phyloP scores from a whole-genome alignment of 257 asterid genomes.

The Nicotiana paniculata region DNA sequence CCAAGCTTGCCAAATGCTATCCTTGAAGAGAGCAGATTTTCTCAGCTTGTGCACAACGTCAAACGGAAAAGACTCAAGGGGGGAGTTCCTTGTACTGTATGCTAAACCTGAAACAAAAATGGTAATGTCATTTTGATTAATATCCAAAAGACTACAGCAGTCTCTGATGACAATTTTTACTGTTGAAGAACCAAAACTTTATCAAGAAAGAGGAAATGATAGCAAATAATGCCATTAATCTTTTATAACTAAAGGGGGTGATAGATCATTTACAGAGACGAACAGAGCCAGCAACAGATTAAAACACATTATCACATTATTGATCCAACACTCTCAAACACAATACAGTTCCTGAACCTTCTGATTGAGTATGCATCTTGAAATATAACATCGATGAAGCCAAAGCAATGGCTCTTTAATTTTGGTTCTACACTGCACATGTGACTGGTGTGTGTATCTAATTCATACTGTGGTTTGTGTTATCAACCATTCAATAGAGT shows the following conservation, averaged over 20 bases:
- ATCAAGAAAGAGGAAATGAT: neutral
- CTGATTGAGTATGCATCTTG: neutral
- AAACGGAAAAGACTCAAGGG: neutral
- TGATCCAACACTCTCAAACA: neutral
- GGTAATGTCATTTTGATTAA: neutral
- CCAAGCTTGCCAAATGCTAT: neutral
- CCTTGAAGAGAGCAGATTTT: neutral
- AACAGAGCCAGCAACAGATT: neutral
- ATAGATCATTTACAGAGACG: neutral
- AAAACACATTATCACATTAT: neutral
- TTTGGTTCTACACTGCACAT: neutral
- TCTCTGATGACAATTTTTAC: neutral
- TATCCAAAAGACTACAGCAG: neutral
- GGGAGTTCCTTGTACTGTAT: slow-evolving; percentile 3
- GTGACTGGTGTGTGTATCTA: neutral
- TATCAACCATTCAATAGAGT: neutral
- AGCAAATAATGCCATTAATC: neutral
- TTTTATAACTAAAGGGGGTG: neutral
- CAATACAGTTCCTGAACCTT: slow-evolving; percentile 2
- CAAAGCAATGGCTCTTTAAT: neutral
- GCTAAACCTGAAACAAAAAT: slow-evolving; percentile 9
- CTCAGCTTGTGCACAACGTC: neutral
- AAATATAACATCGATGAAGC: neutral
- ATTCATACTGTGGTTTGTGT: neutral
- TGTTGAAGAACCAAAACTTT: neutral